Evolutionary conservation across 1,284 basidiomycete species (phyloP), one percentile per base, ranked within the genome.

Genomic region (Chiua sp.): DNA sequence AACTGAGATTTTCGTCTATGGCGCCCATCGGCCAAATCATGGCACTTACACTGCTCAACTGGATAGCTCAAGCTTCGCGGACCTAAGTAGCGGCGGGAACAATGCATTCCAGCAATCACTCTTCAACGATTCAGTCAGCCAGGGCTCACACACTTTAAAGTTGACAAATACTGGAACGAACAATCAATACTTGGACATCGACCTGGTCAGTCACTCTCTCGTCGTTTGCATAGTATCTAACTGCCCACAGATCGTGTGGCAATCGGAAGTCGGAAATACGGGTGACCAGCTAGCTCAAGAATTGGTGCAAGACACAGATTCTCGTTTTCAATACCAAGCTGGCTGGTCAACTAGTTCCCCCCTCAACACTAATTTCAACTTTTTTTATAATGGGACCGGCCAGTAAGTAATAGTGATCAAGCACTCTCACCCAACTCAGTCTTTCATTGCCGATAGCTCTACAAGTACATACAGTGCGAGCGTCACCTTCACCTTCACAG

Each of bases 1-100:
- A 7, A 76, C 71, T 7, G 63, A 63, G n/a, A 46, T 79, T 46
- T 73, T 66, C 65, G 60, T 79, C 20, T 77, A 71, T 42, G 77
- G 77, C 8, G 72, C 70, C 11, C 69, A 71, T 26, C 65, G 75
- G 18, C 3, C 53, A 26, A 69, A 70, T 50, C 75, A 78, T 52
- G 78, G 76, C 2, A 65, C 63, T n/a, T 79, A 70, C 59, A 64
- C 51, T 4, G 67, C 78, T n/a, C 55, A 67, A 35, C 55, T 79
- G 4, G 77, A 78, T 55, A 55, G 64, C 23, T 51, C 49, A 22
- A 67, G 26, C 37, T 66, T 37, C 16, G 30, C 63, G 13, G 33
- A n/a, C 23, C 49, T 54, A 33, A 60, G 64, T 30, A 60, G 68
- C 39, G n/a, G 42, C 1, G 58, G 47, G 47, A 51, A 47, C 42